Percentiles rank a stretch among this genome's conserved stretches.
Conservation (phyloP, 2,329 filamentous ascomycete species). For the Ophiostoma pallidulum region DNA sequence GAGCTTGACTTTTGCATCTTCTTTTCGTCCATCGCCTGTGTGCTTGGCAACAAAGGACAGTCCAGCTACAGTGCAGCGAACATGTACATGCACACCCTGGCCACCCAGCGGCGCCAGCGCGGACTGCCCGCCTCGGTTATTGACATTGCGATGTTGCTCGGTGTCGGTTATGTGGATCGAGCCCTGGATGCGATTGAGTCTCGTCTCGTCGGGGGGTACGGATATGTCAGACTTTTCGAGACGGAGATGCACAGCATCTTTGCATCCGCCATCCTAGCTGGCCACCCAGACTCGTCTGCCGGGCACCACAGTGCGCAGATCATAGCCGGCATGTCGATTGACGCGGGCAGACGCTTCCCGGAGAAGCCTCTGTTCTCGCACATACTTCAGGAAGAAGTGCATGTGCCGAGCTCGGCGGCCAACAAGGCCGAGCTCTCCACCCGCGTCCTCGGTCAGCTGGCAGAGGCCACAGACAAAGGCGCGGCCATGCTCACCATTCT, state of each 20-base stretch:
- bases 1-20: conserved; percentile 25
- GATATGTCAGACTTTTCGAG: conserved; percentile 12
- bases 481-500: conserved; percentile 8
- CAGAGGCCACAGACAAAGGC: conserved; percentile 3
- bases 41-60: conserved; percentile 28
- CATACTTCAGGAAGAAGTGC: conserved; percentile 6
- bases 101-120: conserved; percentile 25
- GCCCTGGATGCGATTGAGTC: conserved; percentile 9
- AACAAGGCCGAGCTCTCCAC: conserved; percentile 10
- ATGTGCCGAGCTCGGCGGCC: not conserved
- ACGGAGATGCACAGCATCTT: conserved; percentile 12
- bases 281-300: conserved; percentile 16
- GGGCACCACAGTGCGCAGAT: conserved; percentile 7
- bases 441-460: conserved; percentile 6
- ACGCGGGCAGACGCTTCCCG: conserved; percentile 10
- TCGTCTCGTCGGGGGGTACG: conserved; percentile 12
- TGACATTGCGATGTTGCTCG: conserved; percentile 25
- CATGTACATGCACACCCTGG: conserved; percentile 32
- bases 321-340: conserved; percentile 7
- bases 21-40: conserved; percentile 21
- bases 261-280: conserved; percentile 11
- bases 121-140: conserved; percentile 31
- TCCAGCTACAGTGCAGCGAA: conserved; percentile 33
- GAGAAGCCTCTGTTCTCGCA: conserved; percentile 9
- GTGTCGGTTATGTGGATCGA: conserved; percentile 18